Evolutionary conservation across 176 grass and related monocot species (phyloP), one percentile per base, ranked within the genome.

Genomic region (Dendrocalamus sinicus): DNA sequence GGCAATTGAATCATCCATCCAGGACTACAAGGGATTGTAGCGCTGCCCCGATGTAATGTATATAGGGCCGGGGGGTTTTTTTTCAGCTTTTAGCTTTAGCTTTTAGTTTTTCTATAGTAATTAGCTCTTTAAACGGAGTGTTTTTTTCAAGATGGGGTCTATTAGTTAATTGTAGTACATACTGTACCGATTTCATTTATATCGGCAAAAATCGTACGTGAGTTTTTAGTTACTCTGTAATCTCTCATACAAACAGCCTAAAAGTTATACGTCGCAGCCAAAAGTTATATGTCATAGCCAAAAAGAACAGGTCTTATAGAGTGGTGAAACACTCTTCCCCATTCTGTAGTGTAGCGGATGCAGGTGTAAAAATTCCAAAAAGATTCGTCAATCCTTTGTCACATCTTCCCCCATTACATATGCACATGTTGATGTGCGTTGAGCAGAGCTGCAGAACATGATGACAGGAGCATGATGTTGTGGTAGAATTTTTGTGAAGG

Each of bases 311-410:
- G 28, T 1, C 28, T 30, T 30, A 30, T 30, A 63, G 61, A 30
- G 24, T 22, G 10, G 59, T 24, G 59, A 12, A 23, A 12, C 59
- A 24, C 59, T 5, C 10, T 12, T 61, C 59, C 58, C 59, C 59
- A 60, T 72, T 66, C 35, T 79, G 10, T 26, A 61, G 59, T 61
- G 80, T 77, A 51, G 80, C 17, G 1, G 67, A 85, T 61, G 70
- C 51, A 23, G 0, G 0, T 73, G 81, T 72, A 78, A 72, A 88
- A 81, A 76, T 84, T 45, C 32, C 32, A 32, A 32, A 32, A 32
- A 32, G 3, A 3, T 32, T 32, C 32, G 39, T 24, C 14, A 50
- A 40, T 41, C 41, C 65, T 10, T 37, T 41, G 32, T 23, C 15
- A 51, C 12, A 26, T 30, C 64, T 75, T 9, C 3, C 41, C 41